These are phyloP conservation scores for Ostreobium quekettii DNA, from an alignment of 139 green algal species.

Conservation along the genomic window DNA sequence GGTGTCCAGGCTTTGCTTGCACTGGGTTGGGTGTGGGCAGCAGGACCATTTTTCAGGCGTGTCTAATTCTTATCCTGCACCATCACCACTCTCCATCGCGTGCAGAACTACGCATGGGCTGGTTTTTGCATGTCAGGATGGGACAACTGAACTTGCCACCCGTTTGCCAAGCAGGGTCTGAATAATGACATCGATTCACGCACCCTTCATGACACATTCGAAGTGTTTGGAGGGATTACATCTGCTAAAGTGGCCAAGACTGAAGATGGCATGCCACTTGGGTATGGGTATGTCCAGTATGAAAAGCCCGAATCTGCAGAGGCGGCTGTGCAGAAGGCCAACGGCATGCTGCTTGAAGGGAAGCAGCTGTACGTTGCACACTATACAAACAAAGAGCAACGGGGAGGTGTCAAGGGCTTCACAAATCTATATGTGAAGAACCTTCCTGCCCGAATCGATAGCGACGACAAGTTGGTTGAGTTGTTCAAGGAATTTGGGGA, in stretches of 20 bases:
- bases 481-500: conserved; percentile 63
- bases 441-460: conserved; percentile 46
- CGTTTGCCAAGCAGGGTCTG: conserved; percentile 32
- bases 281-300: conserved; percentile 94
- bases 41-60: too few species aligned
- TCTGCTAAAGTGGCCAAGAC: conserved; percentile 64
- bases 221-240: conserved; percentile 80
- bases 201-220: conserved; percentile 90
- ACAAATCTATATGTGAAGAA: conserved; percentile 95
- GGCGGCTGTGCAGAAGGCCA: conserved; percentile 71
- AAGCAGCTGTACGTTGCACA: conserved; percentile 31
- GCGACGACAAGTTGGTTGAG: conserved; percentile 57
- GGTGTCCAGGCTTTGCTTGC: too few species aligned
- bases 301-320: conserved; percentile 70
- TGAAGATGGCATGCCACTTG: conserved; percentile 54
- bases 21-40: too few species aligned
- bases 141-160: too few species aligned
- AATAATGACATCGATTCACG: conserved; percentile 87
- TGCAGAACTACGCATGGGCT: too few species aligned
- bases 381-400: conserved; percentile 16
- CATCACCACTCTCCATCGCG: too few species aligned
- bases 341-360: conserved; percentile 46
- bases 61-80: too few species aligned
- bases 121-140: too few species aligned
- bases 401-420: conserved; percentile 35